Conservation (phyloP, 805 yeast genomes). For the Candida fluviatilis region DNA sequence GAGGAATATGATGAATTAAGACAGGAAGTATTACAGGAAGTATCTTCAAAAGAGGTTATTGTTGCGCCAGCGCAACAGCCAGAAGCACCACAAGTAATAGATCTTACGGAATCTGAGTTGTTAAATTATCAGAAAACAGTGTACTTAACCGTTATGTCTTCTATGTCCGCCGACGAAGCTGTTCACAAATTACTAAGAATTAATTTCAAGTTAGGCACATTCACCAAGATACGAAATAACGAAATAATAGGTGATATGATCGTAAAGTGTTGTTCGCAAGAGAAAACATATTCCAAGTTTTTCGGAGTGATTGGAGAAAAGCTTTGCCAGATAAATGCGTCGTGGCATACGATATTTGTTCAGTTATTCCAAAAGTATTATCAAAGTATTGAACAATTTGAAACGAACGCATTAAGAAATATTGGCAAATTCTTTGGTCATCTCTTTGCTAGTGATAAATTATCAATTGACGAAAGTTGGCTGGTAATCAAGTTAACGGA, state of each 20-base stretch:
- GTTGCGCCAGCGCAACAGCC: slow-evolving; percentile 5
- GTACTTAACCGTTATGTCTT: slow-evolving; percentile 80
- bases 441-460: slow-evolving; percentile 61
- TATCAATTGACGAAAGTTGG: slow-evolving; percentile 59
- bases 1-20: slow-evolving; percentile 39
- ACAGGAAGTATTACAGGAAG: slow-evolving; percentile 44
- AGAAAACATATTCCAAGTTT: slow-evolving; percentile 78
- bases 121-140: slow-evolving; percentile 69
- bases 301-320: slow-evolving; percentile 76
- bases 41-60: no score
- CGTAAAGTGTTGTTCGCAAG: slow-evolving; percentile 78
- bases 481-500: slow-evolving; percentile 59
- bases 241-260: slow-evolving; percentile 65
- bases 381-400: slow-evolving; percentile 57
- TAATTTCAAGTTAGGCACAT: slow-evolving; percentile 11
- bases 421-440: slow-evolving; percentile 87
- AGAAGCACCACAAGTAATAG: slow-evolving; percentile 39
- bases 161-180: slow-evolving; percentile 89
- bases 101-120: slow-evolving; percentile 64
- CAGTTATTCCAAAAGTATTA: slow-evolving; percentile 55
- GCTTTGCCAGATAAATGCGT: slow-evolving; percentile 44
- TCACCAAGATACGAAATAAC: slow-evolving; percentile 31
- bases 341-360: slow-evolving; percentile 58
- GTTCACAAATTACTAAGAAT: slow-evolving; percentile 75
- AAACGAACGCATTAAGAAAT: slow-evolving; percentile 70